Base-by-base conservation (phyloP, 2,329 filamentous ascomycete species). In the Pestalotiopsis sp. region DNA sequence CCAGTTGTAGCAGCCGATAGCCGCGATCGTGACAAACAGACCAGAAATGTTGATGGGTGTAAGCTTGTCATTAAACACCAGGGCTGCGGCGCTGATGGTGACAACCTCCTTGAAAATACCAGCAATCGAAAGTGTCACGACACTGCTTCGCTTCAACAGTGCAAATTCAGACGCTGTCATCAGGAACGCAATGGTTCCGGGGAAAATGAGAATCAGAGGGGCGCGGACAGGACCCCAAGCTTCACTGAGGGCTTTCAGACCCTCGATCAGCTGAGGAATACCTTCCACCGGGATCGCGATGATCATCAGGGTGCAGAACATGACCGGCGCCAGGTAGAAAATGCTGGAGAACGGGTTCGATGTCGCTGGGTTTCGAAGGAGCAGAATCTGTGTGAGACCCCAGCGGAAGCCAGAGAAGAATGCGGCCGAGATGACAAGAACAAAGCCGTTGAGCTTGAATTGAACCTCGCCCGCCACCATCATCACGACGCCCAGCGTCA, bases 31-130 rank as follows among this genome's bases (percentile, higher is more conserved):
- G 64, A 97, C 90, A n/a, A 97, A 77, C 13, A 99, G 84, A 7
- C 96, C 96, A 17, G 92, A 88, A 11, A 98, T 84, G 79, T 99
- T 99, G 83, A 99, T 89, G 0, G 91, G 84, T 0, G 95, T 98
- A 60, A 99, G 88, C 63, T 88, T 89, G 78, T 99, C 96, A 75
- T 96, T 89, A 83, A 98, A 99, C 4, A 97, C 90, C 36, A 97
- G 80, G 9, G 94, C 92, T 0, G 95, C 95, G 0, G 94, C 94
- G 56, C 90, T 91, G 76, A 99, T 98, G 14, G 96, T 99, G 67
- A 99, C 91, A 56, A 98, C 96, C 83, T 99, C 96, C 80, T 99
- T 99, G 86, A 99, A 98, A 71, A 99, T 98, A 70, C 96, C 96
- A 71, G 95, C 97, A 74, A 99, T 98, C 65, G 93, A 97, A 60